A percentile compares a stretch with the other conserved stretches of the same genome.
Conservation (phyloP, 192 early-diverging fungal species). For the Kappamyces sp. region DNA sequence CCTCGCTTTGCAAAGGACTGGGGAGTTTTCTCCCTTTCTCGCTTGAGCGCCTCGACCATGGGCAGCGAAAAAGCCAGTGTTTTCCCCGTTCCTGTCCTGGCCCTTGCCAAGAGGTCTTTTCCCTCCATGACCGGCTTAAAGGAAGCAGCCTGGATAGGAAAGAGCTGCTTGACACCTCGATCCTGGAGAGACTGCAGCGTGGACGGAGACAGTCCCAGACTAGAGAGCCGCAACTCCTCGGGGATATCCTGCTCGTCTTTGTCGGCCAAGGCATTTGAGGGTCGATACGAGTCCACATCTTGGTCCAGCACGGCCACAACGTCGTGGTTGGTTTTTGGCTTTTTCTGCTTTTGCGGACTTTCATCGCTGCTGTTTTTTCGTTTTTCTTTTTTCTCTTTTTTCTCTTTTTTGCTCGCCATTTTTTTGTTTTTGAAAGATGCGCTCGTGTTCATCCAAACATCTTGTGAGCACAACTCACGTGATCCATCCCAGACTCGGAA, state of each 20-base stretch:
- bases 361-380: constrained; percentile 17
- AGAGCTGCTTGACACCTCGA: constrained; percentile 75
- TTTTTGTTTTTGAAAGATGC: neutral
- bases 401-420: constrained; percentile 12
- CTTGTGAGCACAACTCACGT: neutral
- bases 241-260: constrained; percentile 21
- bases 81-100: constrained; percentile 68
- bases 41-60: constrained; percentile 59
- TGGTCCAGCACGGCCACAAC: constrained; percentile 5
- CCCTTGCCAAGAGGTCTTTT: constrained; percentile 63
- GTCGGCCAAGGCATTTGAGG: too few relatives aligned
- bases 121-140: constrained; percentile 65
- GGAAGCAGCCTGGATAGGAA: constrained; percentile 92
- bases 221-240: constrained; percentile 25
- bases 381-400: constrained; percentile 16
- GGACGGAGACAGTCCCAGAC: constrained; percentile 34
- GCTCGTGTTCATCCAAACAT: too few relatives aligned
- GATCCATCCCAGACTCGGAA: neutral
- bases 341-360: constrained; percentile 28
- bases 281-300: constrained; percentile 16
- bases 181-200: constrained; percentile 64
- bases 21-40: constrained; percentile 21
- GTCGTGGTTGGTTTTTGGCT: neutral
- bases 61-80: constrained; percentile 76
- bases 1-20: constrained; percentile 25